A percentile compares a stretch with the other conserved stretches of the same genome.
Conservation (phyloP, 73 alveolate genomes). For the Paramecium sexaurelia region DNA sequence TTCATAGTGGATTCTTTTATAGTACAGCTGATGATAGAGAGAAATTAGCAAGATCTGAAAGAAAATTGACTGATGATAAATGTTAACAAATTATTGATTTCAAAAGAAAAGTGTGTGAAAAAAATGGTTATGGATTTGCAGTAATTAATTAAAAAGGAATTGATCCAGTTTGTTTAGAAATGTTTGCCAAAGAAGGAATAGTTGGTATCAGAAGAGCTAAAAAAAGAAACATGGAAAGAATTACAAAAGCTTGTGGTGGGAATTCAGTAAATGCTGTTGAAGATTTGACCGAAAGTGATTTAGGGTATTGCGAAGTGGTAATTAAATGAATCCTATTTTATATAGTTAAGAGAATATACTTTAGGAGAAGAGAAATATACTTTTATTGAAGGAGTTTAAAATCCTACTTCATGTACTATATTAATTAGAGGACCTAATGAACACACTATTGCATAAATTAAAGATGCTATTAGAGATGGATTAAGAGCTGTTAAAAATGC, state of each 20-base stretch:
- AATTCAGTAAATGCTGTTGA: conserved; percentile 98
- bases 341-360: conserved; percentile 92
- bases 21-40: conserved; percentile 99
- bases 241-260: conserved; percentile 99
- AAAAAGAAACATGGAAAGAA: conserved; percentile 99
- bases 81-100: conserved; percentile 96
- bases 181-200: conserved; percentile 99
- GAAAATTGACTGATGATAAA: conserved; percentile 97
- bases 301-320: conserved; percentile 84
- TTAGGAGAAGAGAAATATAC: conserved; percentile 99
- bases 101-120: conserved; percentile 95
- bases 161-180: conserved; percentile 99
- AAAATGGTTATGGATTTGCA: conserved; percentile 94
- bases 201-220: conserved; percentile 99
- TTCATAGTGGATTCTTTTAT: conserved; percentile 99
- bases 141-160: conserved; percentile 99
- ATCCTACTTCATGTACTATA: conserved; percentile 99
- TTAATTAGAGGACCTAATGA: conserved; percentile 99
- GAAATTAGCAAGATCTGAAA: conserved; percentile 97
- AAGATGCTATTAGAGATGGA: conserved; percentile 99
- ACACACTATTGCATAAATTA: conserved; percentile 97
- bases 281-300: conserved; percentile 96
- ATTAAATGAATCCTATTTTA: conserved; percentile 68
- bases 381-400: conserved; percentile 99
- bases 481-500: conserved; percentile 99